Conservation (phyloP, 805 yeast genomes). For the Yarrowia osloensis region DNA sequence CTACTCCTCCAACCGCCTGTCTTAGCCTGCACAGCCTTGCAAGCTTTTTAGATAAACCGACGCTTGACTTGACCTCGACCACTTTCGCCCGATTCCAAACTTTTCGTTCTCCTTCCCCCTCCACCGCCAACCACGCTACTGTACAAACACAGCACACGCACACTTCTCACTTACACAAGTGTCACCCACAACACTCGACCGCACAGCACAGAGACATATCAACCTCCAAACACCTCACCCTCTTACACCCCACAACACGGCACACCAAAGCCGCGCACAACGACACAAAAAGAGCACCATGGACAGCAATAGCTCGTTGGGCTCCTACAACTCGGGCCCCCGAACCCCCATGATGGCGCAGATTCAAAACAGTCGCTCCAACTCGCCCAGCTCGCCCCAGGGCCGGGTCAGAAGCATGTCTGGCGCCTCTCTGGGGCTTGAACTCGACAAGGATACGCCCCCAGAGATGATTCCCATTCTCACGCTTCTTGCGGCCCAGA, state of each 20-base stretch:
- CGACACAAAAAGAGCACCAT: neutral
- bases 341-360: slow-evolving; percentile 9
- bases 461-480: slow-evolving; percentile 72
- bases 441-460: slow-evolving; percentile 45
- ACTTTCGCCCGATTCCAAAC: neutral
- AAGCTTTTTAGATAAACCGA: neutral
- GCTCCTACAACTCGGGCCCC: slow-evolving; percentile 17
- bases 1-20: neutral
- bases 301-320: slow-evolving; percentile 21
- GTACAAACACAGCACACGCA: neutral
- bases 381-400: slow-evolving; percentile 7
- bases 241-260: neutral
- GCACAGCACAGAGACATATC: neutral
- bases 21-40: slow-evolving; percentile 19
- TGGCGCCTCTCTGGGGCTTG: slow-evolving; percentile 11
- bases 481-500: slow-evolving; percentile 69
- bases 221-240: neutral
- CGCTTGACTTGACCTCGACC: neutral
- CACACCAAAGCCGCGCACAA: neutral
- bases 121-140: neutral
- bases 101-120: neutral
- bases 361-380: slow-evolving; percentile 5
- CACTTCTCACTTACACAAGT: neutral
- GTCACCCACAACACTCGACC: neutral
- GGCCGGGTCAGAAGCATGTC: slow-evolving; percentile 1